Evolutionary conservation across 495 filamentous ascomycete species (phyloP), one percentile per base, ranked within the genome.

Genomic region (Niebla homalea): DNA sequence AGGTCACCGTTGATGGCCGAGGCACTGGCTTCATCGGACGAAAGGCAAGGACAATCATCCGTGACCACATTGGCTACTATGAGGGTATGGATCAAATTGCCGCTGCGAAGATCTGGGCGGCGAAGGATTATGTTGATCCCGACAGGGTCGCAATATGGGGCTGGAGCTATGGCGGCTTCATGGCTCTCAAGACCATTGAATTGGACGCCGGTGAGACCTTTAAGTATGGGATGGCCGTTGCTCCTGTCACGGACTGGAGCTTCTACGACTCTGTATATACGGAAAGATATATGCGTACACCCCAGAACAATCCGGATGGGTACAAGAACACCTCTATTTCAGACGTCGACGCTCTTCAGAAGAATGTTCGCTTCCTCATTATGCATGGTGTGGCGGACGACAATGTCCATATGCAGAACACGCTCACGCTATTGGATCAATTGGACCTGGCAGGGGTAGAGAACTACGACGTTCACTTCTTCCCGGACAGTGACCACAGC

Each of bases 121-220:
- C 65, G 37, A 94, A 92, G 70, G 61, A 72, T 23, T 97, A 97
- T 63, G 83, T 94, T 5, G 93, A 97, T 64, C 73, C 75, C 52
- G 68, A 76, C 10, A 74, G 82, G 29, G 79, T 98, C 51, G 90
- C 89, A 1, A 94, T 98, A 59, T 98, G 92, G 92, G 92, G 92
- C 35, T 98, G 92, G 92, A 92, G 85, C 54, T 98, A 89, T 60
- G 92, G 92, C 32, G 92, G 92, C 16, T 98, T 94, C 71, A 89
- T 87, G 79, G 87, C 92, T n/a, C 70, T 98, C 48, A 98, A 98
- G 69, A 89, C 87, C 4, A 75, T 98, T 2, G 92, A 98, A 67
- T 74, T 79, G 54, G 92, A 98, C 64, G 92, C 74, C 1, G 92
- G 92, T 5, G 59, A 77, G 57, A 97, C 89, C 0, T 98, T 97